Base-by-base conservation (phyloP, 1,139 yeast genomes). In the Candida sojae region DNA sequence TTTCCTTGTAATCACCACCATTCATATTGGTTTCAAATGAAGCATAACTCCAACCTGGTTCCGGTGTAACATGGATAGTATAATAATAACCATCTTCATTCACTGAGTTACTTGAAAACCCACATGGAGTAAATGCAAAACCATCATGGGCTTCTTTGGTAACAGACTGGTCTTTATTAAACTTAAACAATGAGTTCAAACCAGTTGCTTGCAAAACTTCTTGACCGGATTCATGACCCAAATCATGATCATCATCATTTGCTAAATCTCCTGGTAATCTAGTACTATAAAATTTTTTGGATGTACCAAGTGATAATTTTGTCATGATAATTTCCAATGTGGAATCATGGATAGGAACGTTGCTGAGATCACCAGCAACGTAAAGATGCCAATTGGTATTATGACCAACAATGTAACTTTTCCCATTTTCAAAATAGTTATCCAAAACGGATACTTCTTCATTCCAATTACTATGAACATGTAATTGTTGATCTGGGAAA, bases 41-140 rank as follows among this genome's bases (percentile, higher is more conserved):
- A 11, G 98, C 98, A 68, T 93, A 93, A 2, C 97, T 89, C 90
- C 96, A 93, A 30, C 93, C 96, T 17, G 76, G 67, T 66, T 93
- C 98, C 0, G 99, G 99, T 0, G 99, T 93, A 38, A 93, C 88
- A 66, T 93, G 99, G 53, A 92, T 76, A 13, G 98, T 93, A 64
- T 89, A 91, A 71, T 92, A 93, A 64, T 80, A 80, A 25, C 80
- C 80, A 31, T 79, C 79, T 21, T 75, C 79, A 45, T 88, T 68
- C 42, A 90, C 72, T 28, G 95, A 86, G 67, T 93, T 93, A 44
- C 97, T 88, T 2, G 97, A 89, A 63, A 83, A 93, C 12, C 99
- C 99, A 68, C 98, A 93, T 2, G 99, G 99, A n/a, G 88, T 75
- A 66, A 93, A 93, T 30, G 96, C 86, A 70, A 91, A 93, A 5